phyloP scores from a whole-genome alignment of 768 basidiomycete genomes.

The Phylloporus arenicola region DNA sequence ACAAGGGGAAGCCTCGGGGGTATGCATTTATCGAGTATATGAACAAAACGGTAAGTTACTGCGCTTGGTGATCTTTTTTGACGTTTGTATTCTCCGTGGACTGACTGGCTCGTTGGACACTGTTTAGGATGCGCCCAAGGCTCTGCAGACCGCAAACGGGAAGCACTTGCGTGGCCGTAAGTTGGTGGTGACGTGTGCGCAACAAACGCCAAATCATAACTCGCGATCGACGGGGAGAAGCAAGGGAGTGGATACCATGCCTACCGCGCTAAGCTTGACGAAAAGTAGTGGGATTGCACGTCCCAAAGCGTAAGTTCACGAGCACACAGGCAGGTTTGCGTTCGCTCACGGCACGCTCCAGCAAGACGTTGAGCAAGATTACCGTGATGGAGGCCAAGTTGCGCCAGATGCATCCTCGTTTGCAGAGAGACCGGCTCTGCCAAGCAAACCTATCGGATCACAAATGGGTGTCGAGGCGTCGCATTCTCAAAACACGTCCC shows the following conservation, averaged over 20 bases:
- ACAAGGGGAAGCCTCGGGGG: conserved; percentile 90
- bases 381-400: conserved; percentile 96
- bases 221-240: conserved; percentile 29
- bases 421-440: conserved; percentile 19
- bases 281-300: conserved; percentile 59
- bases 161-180: conserved; percentile 83
- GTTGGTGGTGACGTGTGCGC: conserved; percentile 85
- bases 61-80: conserved; percentile 18
- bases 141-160: conserved; percentile 66
- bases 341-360: conserved; percentile 8
- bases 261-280: conserved; percentile 83
- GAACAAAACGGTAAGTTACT: conserved; percentile 65
- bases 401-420: conserved; percentile 50
- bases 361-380: conserved; percentile 82
- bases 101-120: conserved; percentile 20
- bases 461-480: neutral
- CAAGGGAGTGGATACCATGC: conserved; percentile 54
- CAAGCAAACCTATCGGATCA: conserved; percentile 15
- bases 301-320: conserved; percentile 41
- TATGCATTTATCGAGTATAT: conserved; percentile 92
- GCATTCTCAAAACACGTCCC: conserved; percentile 1
- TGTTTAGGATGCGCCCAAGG: conserved; percentile 84
- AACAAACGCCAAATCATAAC: conserved; percentile 60
- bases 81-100: conserved; percentile 19
- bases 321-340: neutral